phyloP scores from a whole-genome alignment of 2,329 filamentous ascomycete species.

The Dothidotthia symphoricarpi region DNA sequence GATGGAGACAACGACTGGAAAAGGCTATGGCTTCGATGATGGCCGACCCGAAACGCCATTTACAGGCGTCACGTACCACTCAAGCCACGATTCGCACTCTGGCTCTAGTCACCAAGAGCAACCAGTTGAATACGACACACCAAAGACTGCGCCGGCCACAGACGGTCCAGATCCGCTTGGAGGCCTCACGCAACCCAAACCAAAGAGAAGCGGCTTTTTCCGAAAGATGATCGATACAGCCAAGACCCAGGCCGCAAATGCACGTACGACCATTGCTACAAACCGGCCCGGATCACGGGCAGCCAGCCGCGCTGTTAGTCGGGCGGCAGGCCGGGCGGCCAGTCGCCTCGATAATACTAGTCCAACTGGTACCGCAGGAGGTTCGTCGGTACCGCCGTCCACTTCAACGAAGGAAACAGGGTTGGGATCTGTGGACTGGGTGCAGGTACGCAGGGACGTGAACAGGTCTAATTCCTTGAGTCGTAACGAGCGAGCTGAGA shows the following conservation, averaged over 20 bases:
- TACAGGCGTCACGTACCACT: slow-evolving; percentile 85
- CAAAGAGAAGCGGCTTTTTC: slow-evolving; percentile 77
- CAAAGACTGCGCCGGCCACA: slow-evolving; percentile 56
- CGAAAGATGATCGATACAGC: slow-evolving; percentile 93
- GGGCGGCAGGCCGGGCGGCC: slow-evolving; percentile 38
- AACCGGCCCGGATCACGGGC: slow-evolving; percentile 46
- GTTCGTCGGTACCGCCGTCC: slow-evolving; percentile 29
- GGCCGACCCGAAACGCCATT: slow-evolving; percentile 56
- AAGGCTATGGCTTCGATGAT: slow-evolving; percentile 42
- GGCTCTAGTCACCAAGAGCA: slow-evolving; percentile 48
- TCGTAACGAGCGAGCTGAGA: slow-evolving; percentile 79
- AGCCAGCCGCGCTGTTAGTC: slow-evolving; percentile 41
- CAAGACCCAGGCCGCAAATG: slow-evolving; percentile 88
- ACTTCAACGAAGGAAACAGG: slow-evolving; percentile 69
- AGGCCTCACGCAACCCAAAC: slow-evolving; percentile 67
- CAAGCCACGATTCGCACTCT: slow-evolving; percentile 67
- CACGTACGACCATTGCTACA: slow-evolving; percentile 74
- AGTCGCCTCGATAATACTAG: slow-evolving; percentile 43
- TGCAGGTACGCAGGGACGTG: slow-evolving; percentile 93
- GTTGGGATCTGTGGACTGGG: slow-evolving; percentile 74
- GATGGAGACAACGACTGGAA: slow-evolving; percentile 48
- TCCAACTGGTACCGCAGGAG: slow-evolving; percentile 56
- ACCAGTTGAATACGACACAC: slow-evolving; percentile 24
- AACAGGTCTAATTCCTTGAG: slow-evolving; percentile 94
- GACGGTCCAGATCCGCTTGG: slow-evolving; percentile 71